Evolutionary conservation across 257 asterid species (phyloP).

Genomic region (Solanum peruvianum): DNA sequence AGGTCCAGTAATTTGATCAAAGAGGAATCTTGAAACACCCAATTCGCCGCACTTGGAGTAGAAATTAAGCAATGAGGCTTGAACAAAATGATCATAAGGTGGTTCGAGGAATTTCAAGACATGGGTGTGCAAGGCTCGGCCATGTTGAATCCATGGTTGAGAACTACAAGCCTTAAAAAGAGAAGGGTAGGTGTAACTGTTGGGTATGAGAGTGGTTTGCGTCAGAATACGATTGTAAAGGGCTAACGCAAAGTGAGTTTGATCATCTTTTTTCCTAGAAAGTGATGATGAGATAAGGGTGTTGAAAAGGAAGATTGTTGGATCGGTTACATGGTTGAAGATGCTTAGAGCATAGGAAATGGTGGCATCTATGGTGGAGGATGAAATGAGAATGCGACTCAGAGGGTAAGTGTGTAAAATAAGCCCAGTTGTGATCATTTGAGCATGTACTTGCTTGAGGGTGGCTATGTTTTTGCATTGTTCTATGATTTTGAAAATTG

Average conservation of each 20-base stretch:
- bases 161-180: constrained; percentile 57
- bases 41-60: constrained; percentile 49
- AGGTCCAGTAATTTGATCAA: constrained; percentile 24
- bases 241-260: constrained; percentile 24
- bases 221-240: constrained; percentile 26
- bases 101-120: constrained; percentile 47
- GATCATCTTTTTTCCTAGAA: constrained; percentile 17
- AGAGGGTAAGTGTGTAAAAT: constrained; percentile 58
- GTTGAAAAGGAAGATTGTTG: constrained; percentile 58
- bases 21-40: constrained; percentile 29
- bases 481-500: constrained; percentile 29
- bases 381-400: constrained; percentile 45
- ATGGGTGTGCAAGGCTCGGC: constrained; percentile 53
- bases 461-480: constrained; percentile 44
- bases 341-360: constrained; percentile 39
- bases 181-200: constrained; percentile 62
- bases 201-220: constrained; percentile 27
- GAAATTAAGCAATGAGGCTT: constrained; percentile 59
- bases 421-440: constrained; percentile 55
- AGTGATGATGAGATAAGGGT: constrained; percentile 45
- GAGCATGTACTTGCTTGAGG: constrained; percentile 47
- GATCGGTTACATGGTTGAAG: constrained; percentile 31
- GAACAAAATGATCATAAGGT: constrained; percentile 49
- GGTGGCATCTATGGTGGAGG: constrained; percentile 34
- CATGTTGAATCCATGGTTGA: constrained; percentile 31